Conservation (phyloP, 2,329 filamentous ascomycete genomes). For the Sporothrix brunneoviolacea region DNA sequence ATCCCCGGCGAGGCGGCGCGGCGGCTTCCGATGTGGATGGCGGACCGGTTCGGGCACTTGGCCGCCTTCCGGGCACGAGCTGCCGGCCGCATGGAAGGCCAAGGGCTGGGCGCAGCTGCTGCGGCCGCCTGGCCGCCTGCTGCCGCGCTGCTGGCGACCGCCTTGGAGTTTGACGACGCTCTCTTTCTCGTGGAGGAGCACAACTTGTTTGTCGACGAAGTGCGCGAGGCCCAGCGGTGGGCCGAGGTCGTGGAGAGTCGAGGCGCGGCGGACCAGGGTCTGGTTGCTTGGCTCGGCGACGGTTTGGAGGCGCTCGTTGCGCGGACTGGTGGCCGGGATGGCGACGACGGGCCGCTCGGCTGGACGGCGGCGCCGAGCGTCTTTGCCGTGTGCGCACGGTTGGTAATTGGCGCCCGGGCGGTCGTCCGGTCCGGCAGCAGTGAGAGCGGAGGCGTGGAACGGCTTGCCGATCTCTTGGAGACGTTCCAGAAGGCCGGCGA, state of each 20-base stretch:
- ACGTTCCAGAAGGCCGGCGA: slow-evolving; percentile 5
- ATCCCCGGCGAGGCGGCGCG: slow-evolving; percentile 42
- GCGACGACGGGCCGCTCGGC: slow-evolving; percentile 60
- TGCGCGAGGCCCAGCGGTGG: slow-evolving; percentile 69
- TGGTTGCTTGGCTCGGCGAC: slow-evolving; percentile 42
- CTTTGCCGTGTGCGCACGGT: slow-evolving; percentile 52
- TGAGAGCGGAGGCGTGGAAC: background rate
- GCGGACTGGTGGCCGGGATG: slow-evolving; percentile 23
- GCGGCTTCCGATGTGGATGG: slow-evolving; percentile 39
- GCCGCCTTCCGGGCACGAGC: slow-evolving; percentile 34
- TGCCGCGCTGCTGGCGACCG: slow-evolving; percentile 34
- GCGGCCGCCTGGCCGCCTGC: slow-evolving; percentile 26
- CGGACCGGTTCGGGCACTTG: slow-evolving; percentile 26
- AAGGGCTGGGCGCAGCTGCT: slow-evolving; percentile 1
- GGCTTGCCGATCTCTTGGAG: slow-evolving; percentile 9
- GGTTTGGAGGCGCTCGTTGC: slow-evolving; percentile 40
- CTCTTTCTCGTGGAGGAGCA: slow-evolving; percentile 88
- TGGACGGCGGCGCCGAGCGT: slow-evolving; percentile 64
- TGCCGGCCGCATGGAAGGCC: slow-evolving; percentile 36
- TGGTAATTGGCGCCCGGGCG: slow-evolving; percentile 35
- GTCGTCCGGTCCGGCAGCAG: slow-evolving; percentile 19
- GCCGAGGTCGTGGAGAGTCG: slow-evolving; percentile 32
- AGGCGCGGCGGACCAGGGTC: slow-evolving; percentile 4
- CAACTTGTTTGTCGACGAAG: slow-evolving; percentile 85
- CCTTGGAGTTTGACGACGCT: slow-evolving; percentile 52